Evolutionary conservation across 805 yeast genomes (phyloP), one percentile per base, ranked within the genome.

Genomic region (Kuraishia borneana): DNA sequence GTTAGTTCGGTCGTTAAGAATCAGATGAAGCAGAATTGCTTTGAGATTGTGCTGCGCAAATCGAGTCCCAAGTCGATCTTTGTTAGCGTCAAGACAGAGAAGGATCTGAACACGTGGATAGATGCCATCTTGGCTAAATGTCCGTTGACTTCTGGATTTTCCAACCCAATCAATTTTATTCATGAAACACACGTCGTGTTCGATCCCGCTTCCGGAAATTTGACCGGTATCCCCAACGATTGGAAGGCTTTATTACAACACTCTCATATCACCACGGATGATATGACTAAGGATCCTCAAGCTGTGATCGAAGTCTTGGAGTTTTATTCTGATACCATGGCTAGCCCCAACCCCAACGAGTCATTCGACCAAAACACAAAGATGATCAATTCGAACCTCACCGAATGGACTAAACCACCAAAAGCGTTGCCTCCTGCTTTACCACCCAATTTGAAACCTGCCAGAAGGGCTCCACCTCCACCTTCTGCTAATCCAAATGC

Each of bases 131-230:
- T 79, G 39, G 72, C 83, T 12, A 78, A 78, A 53, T 79, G 85
- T 45, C 88, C 88, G 1, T 59, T 50, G 45, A 61, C 50, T 32
- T 58, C 67, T 3, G 65, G 60, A 6, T 96, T 92, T 8, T 87
- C 96, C 3, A 78, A 77, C 26, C 99, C 99, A 6, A 83, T 89
- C 13, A 88, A 89, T 54, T 89, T 89, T 55, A 85, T 95, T 8
- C 98, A 94, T 53, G 83, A 79, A 49, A 96, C 88, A 13, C 92
- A 83, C 53, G 89, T 83, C 18, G 88, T 88, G 1, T 82, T 79
- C 47, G 94, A 83, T 52, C 89, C 92, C 3, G 77, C 82, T 20
- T 70, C 68, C 44, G 79, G 79, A 14, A 66, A 64, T 36, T 68
- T 70, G 43, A 67, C 72, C 14, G 74, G 73, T 6, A 60, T 70